These are phyloP conservation scores for Dacryopinax primogenitus DNA, from an alignment of 768 basidiomycete species.

Conservation along the genomic window DNA sequence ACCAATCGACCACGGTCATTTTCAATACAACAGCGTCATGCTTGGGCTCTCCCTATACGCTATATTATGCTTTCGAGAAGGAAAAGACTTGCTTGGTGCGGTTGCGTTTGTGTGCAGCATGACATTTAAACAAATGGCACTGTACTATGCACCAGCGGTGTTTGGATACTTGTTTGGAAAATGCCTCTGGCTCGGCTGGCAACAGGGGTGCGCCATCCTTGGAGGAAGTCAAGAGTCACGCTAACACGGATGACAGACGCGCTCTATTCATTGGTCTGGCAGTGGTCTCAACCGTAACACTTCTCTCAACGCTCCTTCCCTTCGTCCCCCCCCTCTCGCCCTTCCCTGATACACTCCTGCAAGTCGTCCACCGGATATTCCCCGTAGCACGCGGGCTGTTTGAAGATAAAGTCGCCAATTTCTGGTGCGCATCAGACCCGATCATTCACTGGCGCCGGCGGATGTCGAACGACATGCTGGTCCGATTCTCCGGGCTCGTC, in stretches of 20 bases:
- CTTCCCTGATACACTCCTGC: conserved; percentile 37
- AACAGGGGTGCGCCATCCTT: conserved; percentile 48
- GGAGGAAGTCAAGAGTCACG: not conserved
- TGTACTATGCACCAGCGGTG: conserved; percentile 89
- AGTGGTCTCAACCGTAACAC: conserved; percentile 45
- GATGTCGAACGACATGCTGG: conserved; percentile 37
- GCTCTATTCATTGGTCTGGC: conserved; percentile 57
- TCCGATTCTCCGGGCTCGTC: conserved; percentile 50
- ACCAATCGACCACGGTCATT: conserved; percentile 83
- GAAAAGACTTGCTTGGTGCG: conserved; percentile 62
- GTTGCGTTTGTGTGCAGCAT: conserved; percentile 72
- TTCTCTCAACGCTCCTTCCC: conserved; percentile 60
- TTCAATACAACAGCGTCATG: conserved; percentile 93
- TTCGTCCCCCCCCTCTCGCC: conserved; percentile 50
- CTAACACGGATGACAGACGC: conserved; percentile 24
- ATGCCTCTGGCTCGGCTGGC: conserved; percentile 66
- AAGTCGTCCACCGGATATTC: conserved; percentile 70
- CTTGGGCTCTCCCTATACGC: conserved; percentile 65
- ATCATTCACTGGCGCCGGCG: conserved; percentile 67
- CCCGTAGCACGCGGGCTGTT: conserved; percentile 84
- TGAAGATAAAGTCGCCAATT: conserved; percentile 94
- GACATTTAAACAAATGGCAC: conserved; percentile 90
- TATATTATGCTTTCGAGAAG: conserved; percentile 54
- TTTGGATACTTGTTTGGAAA: conserved; percentile 82
- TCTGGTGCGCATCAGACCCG: conserved; percentile 91